phyloP scores from a whole-genome alignment of 139 green algal genomes.

The Eudorina sp. region DNA sequence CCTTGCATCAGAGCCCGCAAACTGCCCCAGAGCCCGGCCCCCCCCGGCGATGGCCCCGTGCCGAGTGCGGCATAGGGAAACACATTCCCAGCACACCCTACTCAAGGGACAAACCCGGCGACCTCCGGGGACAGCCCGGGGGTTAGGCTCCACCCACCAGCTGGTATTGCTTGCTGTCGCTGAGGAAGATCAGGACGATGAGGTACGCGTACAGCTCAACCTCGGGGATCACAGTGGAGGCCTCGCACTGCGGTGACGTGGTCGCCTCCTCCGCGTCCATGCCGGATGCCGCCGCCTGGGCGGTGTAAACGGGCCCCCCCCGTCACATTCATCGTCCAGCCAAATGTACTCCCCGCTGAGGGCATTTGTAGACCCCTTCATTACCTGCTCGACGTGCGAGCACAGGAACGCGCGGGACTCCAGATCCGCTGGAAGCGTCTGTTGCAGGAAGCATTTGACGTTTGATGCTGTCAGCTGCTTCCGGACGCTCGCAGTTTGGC shows the following conservation, averaged over 20 bases:
- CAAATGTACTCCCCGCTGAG: too few species aligned
- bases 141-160: conserved; percentile 74
- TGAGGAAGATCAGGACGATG: conserved; percentile 82
- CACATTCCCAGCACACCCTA: too few species aligned
- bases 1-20: too few species aligned
- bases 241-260: conserved; percentile 6
- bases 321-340: background rate
- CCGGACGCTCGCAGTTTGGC: conserved; percentile 79
- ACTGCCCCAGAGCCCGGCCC: too few species aligned
- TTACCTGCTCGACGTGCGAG: conserved; percentile 65
- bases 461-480: conserved; percentile 67
- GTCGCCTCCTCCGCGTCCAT: conserved; percentile 64
- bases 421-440: conserved; percentile 57
- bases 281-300: conserved; percentile 16
- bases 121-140: too few species aligned
- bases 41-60: too few species aligned
- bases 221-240: conserved; percentile 74
- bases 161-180: conserved; percentile 82
- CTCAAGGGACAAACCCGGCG: too few species aligned
- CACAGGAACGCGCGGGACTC: conserved; percentile 57
- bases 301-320: too few species aligned
- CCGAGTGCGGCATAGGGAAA: too few species aligned
- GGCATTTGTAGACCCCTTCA: too few species aligned
- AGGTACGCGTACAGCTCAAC: conserved; percentile 90
- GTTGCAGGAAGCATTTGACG: conserved; percentile 71